Base-by-base conservation (phyloP, 1,284 basidiomycete genomes). In the Papiliotrema nemorosa region DNA sequence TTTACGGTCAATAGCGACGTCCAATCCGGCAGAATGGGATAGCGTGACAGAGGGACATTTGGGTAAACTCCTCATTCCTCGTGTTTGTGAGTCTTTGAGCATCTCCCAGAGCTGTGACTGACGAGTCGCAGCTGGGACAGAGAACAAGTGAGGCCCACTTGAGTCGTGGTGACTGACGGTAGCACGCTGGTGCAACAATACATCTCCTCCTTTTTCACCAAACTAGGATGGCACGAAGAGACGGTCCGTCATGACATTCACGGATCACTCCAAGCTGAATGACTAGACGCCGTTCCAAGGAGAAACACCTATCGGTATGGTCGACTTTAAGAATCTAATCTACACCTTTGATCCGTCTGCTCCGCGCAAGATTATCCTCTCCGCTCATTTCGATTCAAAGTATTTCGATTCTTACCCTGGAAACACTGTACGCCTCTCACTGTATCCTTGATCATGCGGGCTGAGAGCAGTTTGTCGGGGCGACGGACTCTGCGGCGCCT, bases 331-430 rank as follows among this genome's bases (percentile, higher is more conserved):
- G 21, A 99, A 98, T 76, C 79, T 97, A 43, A 84, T 98, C 58
- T 90, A 92, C 35, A 98, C 96, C 14, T 94, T 97, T 69, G 87
- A 97, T 63, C 86, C 87, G 4, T 76, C 78, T n/a, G 90, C 94
- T 0, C 77, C 86, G 1, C 76, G 87, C 36, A 85, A 87, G 61
- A 79, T 99, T 24, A 80, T 94, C n/a, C 73, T 99, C 7, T 80
- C 93, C 2, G 96, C 94, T 4, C 96, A 99, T 71, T 92, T 89
- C 64, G 96, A 99, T 73, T 91, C 87, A 73, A 98, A 98, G 76
- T 96, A 83, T 76, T 94, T 88, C 62, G 75, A 83, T 0, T 74
- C 72, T 1, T 84, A 79, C 57, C 87, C 88, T 1, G 74, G 82
- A 29, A 85, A 87, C 63, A 84, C 88, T 77, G 86, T 87, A 66